Conservation (phyloP, 1,139 yeast genomes). For the Kurtzmaniella quercitrusa region DNA sequence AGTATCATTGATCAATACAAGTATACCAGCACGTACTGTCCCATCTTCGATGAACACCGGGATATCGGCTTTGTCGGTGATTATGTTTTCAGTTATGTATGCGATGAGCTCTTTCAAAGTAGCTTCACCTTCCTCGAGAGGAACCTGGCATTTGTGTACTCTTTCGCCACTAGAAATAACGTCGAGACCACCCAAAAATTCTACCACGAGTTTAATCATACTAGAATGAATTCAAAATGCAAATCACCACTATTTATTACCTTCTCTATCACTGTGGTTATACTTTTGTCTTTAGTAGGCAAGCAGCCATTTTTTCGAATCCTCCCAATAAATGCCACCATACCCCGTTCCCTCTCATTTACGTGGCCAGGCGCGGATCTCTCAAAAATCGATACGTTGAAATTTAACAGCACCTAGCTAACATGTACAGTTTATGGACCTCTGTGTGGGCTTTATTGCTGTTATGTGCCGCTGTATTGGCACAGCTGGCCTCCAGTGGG, state of each 20-base stretch:
- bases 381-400: slow-evolving; percentile 1
- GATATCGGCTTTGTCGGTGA: slow-evolving; percentile 58
- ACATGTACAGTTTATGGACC: slow-evolving; percentile 1
- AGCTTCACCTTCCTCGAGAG: slow-evolving; percentile 39
- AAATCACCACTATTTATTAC: not conserved
- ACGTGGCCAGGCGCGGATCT: not conserved
- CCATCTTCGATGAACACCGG: slow-evolving; percentile 81
- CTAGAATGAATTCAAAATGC: not conserved
- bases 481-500: slow-evolving; percentile 12
- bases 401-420: not conserved
- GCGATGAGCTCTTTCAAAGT: slow-evolving; percentile 56
- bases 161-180: slow-evolving; percentile 54
- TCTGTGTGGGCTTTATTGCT: not conserved
- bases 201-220: slow-evolving; percentile 32
- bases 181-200: slow-evolving; percentile 67
- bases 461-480: not conserved
- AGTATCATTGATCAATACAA: slow-evolving; percentile 87
- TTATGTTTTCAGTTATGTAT: slow-evolving; percentile 50
- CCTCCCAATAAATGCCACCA: not conserved
- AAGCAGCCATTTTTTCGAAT: not conserved
- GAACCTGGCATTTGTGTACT: slow-evolving; percentile 41
- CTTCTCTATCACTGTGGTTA: not conserved
- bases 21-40: slow-evolving; percentile 81
- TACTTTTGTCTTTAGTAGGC: not conserved
- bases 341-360: not conserved